Evolutionary conservation across 352 stramenopile genomes (phyloP).

Genomic region (Thalassiosira livingstoniorum): DNA sequence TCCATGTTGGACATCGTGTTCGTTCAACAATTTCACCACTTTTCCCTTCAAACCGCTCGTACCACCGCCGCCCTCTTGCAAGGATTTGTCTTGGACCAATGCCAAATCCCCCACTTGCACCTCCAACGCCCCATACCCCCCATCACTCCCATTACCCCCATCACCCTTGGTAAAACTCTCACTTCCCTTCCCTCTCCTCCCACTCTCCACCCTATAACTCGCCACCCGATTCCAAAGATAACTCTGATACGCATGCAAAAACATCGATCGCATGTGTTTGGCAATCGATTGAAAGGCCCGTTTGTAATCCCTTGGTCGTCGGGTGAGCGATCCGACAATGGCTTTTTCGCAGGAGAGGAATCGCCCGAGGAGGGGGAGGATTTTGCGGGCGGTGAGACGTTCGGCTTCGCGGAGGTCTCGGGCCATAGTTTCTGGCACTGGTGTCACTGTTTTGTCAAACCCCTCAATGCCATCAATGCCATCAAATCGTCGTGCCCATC

Average conservation of each 20-base stretch:
- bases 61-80: constrained; percentile 53
- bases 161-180: too few species aligned
- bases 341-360: constrained; percentile 80
- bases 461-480: too few species aligned
- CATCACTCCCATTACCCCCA: too few species aligned
- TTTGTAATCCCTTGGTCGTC: constrained; percentile 81
- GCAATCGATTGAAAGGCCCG: constrained; percentile 77
- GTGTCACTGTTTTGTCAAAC: too few species aligned
- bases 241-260: constrained; percentile 91
- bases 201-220: constrained; percentile 89
- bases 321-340: constrained; percentile 70
- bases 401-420: constrained; percentile 69
- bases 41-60: constrained; percentile 69
- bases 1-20: constrained; percentile 88
- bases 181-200: too few species aligned
- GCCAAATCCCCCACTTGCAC: constrained; percentile 93
- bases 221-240: constrained; percentile 95
- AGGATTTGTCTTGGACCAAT: constrained; percentile 68
- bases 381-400: constrained; percentile 58
- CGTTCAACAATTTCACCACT: constrained; percentile 87
- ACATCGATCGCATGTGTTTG: constrained; percentile 86
- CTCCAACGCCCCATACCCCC: constrained; percentile 78
- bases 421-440: too few species aligned
- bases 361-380: constrained; percentile 64
- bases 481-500: constrained; percentile 78